A percentile compares a stretch with the other conserved stretches of the same genome.
These are phyloP conservation scores for Colletotrichum musicola DNA, from an alignment of 2,329 filamentous ascomycete genomes.

Conservation along the genomic window DNA sequence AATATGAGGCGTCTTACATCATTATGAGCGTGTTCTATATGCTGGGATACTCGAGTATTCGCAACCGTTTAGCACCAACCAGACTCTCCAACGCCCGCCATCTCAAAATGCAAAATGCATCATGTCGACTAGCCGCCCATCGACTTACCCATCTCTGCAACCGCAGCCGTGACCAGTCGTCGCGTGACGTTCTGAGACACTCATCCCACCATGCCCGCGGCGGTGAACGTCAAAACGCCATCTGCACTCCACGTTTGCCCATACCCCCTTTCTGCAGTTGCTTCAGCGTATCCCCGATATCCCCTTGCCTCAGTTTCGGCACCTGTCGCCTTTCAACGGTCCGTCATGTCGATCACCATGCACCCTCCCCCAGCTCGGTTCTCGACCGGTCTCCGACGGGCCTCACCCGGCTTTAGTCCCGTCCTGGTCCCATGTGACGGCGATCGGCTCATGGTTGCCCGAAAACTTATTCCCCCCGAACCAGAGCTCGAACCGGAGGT, in stretches of 20 bases:
- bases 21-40: not conserved
- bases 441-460: constrained; percentile 53
- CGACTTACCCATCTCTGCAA: constrained; percentile 17
- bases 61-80: too few species aligned
- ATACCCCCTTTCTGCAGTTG: not conserved
- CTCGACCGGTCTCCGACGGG: not conserved
- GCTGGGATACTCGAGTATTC: not conserved
- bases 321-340: not conserved
- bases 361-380: not conserved
- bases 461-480: constrained; percentile 55
- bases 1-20: not conserved
- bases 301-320: not conserved
- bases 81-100: not conserved
- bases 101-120: not conserved
- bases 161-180: constrained; percentile 12
- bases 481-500: constrained; percentile 62
- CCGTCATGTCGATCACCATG: not conserved
- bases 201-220: constrained; percentile 22
- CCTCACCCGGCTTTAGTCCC: constrained; percentile 35
- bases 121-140: constrained; percentile 3
- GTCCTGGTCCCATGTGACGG: constrained; percentile 50
- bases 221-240: constrained; percentile 32
- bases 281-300: not conserved
- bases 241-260: constrained; percentile 20
- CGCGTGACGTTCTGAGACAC: constrained; percentile 33